Evolutionary conservation across 2,329 filamentous ascomycete species (phyloP), one percentile per base, ranked within the genome.

Genomic region (Fusarium austroafricanum): DNA sequence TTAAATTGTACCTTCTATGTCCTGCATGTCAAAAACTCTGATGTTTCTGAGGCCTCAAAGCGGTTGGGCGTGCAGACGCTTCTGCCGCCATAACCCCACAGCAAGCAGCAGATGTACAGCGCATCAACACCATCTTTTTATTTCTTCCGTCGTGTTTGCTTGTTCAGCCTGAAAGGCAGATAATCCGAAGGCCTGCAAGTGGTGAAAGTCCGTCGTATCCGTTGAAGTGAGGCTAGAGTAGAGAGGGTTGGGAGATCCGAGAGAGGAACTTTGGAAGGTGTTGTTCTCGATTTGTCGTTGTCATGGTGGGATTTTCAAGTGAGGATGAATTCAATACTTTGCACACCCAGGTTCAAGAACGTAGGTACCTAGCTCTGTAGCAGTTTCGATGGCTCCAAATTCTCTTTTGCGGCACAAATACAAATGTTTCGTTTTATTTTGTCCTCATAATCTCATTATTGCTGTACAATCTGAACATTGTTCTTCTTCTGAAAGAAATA

Each of bases 381-480:
- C 17, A 35, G 20, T 17, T 42, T 23, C 21, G 17, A 33, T 20
- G 39, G 35, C 12, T n/a, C 26, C 35, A 17, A 29, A 39, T 28
- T 29, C 21, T 53, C 26, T 14, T 46, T 37, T 52, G 17, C 37
- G 35, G 44, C 39, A 26, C 20, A 51, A 53, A 49, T 15, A 18
- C 20, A 55, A 60, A 39, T 11, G 10, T 71, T 66, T 61, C 52
- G 37, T 71, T 68, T 58, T 42, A 47, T 49, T 62, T 65, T 65
- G 47, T 58, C 69, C 31, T 61, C 28, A 38, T 70, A 71, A 54
- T 29, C 33, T 66, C 63, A 62, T 70, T 75, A 91, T 80, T 92
- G 91, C 82, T 94, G 91, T 65, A 96, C 92, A 68, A 95, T 90
- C 78, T 95, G 92, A 51, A 96, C 87, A 75, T 95, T 95, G 82